Conservation (phyloP, 805 yeast genomes). For the Ogataea siamensis region DNA sequence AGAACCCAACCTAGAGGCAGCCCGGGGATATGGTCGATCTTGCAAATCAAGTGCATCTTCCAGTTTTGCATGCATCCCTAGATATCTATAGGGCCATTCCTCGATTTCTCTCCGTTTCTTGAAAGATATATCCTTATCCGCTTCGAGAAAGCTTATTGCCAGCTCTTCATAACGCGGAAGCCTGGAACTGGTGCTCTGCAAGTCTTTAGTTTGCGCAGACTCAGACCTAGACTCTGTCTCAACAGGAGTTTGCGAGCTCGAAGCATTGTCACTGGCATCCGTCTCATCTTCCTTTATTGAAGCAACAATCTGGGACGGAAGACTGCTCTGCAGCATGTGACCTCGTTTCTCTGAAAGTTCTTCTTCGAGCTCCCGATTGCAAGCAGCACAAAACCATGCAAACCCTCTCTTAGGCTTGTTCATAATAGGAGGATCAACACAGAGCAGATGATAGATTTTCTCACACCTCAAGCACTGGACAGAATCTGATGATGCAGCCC, state of each 20-base stretch:
- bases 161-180: slow-evolving; percentile 55
- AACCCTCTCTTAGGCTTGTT: slow-evolving; percentile 83
- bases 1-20: slow-evolving; percentile 71
- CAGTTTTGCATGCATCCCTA: slow-evolving; percentile 69
- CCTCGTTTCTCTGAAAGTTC: slow-evolving; percentile 38
- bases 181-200: slow-evolving; percentile 9
- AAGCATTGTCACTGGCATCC: slow-evolving; percentile 3
- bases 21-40: slow-evolving; percentile 78
- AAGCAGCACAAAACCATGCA: slow-evolving; percentile 85
- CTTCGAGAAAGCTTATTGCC: slow-evolving; percentile 51
- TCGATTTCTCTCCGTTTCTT: slow-evolving; percentile 53
- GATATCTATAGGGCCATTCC: slow-evolving; percentile 79
- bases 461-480: slow-evolving; percentile 79
- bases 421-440: slow-evolving; percentile 80
- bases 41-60: slow-evolving; percentile 78
- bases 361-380: slow-evolving; percentile 61
- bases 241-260: slow-evolving; percentile 5
- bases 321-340: slow-evolving; percentile 31
- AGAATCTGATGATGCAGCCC: slow-evolving; percentile 76
- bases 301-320: slow-evolving; percentile 28
- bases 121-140: slow-evolving; percentile 41
- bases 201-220: slow-evolving; percentile 6
- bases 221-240: slow-evolving; percentile 9
- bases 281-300: slow-evolving; percentile 10
- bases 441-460: slow-evolving; percentile 70